phyloP scores from a whole-genome alignment of 2,329 filamentous ascomycete species.

The Tolypocladium pustulatum region DNA sequence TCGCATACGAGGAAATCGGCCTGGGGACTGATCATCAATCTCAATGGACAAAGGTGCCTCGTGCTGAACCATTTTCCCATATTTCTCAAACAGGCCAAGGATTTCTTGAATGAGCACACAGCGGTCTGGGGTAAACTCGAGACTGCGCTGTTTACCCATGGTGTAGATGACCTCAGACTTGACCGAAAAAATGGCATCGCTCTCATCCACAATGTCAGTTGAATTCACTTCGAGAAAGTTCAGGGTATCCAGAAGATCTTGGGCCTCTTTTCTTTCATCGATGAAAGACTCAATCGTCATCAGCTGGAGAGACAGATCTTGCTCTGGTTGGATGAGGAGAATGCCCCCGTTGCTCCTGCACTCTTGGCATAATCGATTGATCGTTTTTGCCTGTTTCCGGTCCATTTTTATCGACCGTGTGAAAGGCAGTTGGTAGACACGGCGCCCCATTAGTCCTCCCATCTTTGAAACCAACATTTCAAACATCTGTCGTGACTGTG shows the following conservation, averaged over 20 bases:
- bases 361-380: constrained; percentile 28
- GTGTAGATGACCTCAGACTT: constrained; percentile 53
- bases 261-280: constrained; percentile 14
- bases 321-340: constrained; percentile 49
- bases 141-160: constrained; percentile 35
- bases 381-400: constrained; percentile 14
- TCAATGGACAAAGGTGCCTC: constrained; percentile 29
- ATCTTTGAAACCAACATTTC: constrained; percentile 44
- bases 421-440: constrained; percentile 14
- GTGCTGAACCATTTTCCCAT: constrained; percentile 17
- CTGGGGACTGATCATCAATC: constrained; percentile 14
- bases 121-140: constrained; percentile 41
- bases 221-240: constrained; percentile 28
- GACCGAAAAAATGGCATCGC: constrained; percentile 48
- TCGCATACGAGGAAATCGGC: constrained; percentile 35
- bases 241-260: constrained; percentile 26
- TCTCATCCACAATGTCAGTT: constrained; percentile 51
- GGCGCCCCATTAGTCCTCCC: constrained; percentile 35
- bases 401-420: constrained; percentile 19
- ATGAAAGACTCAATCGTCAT: constrained; percentile 40
- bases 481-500: constrained; percentile 47
- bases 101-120: constrained; percentile 46
- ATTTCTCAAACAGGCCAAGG: constrained; percentile 27
- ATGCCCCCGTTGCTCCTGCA: constrained; percentile 39
- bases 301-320: constrained; percentile 50